Conservation (phyloP, 176 grass and related monocot genomes). For the barley (Hordeum vulgare) region MorexV3_pseudomolecules_assembly NC_058524.1:187695380-187695879, state of each 20-base stretch:
- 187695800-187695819: constrained; percentile 75
- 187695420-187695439: too few species aligned
- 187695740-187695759: constrained; percentile 51
- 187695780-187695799: constrained; percentile 55
- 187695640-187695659: neutral
- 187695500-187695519: neutral
- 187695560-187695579: neutral
- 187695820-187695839: constrained; percentile 26
- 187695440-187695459: too few species aligned
- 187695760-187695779: constrained; percentile 61
- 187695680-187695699: neutral
- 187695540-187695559: neutral
- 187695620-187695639: neutral
- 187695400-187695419: too few species aligned
- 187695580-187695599: neutral
- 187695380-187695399: too few species aligned
- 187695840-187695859: constrained; percentile 41
- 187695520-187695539: neutral
- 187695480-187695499: constrained; percentile 13
- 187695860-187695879: constrained; percentile 48
- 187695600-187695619: neutral
- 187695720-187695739: neutral
- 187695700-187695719: neutral
- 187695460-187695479: neutral
- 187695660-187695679: neutral